Evolutionary conservation across 805 yeast species (phyloP).

Genomic region (Metschnikowia arizonensis): DNA sequence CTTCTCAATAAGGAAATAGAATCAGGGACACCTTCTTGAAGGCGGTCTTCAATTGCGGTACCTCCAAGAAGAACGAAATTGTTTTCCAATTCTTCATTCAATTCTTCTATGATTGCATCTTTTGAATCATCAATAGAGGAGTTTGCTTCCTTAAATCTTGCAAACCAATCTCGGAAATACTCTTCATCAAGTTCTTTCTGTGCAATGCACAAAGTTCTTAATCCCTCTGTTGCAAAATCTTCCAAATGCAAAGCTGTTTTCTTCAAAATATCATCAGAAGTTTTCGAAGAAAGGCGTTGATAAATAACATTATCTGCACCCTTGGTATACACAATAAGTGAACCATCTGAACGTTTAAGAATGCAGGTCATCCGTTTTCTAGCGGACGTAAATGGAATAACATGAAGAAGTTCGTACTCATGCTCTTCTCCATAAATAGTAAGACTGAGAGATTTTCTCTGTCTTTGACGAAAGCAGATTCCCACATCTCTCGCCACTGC

Average conservation of each 20-base stretch:
- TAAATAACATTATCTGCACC: conserved; percentile 78
- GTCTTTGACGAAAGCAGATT: conserved; percentile 52
- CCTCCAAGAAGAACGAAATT: conserved; percentile 63
- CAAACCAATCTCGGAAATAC: conserved; percentile 52
- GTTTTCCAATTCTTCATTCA: conserved; percentile 57
- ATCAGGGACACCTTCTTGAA: conserved; percentile 76
- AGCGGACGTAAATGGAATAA: conserved; percentile 63
- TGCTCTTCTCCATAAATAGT: conserved; percentile 43
- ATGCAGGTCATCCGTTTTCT: conserved; percentile 79
- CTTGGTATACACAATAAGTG: conserved; percentile 50
- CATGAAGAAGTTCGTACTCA: conserved; percentile 49
- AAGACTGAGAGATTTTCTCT: conserved; percentile 44
- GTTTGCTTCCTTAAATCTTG: conserved; percentile 53
- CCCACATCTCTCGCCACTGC: conserved; percentile 73
- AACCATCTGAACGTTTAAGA: conserved; percentile 41
- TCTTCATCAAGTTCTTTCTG: conserved; percentile 44
- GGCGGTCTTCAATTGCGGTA: conserved; percentile 76
- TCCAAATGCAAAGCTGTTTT: conserved; percentile 63
- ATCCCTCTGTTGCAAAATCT: conserved; percentile 70
- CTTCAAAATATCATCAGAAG: conserved; percentile 44
- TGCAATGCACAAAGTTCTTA: conserved; percentile 72
- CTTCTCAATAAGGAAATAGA: conserved; percentile 59
- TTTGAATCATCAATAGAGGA: conserved; percentile 53
- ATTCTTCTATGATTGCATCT: conserved; percentile 50
- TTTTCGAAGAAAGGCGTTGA: conserved; percentile 33